Evolutionary conservation across 257 asterid genomes (phyloP).

Genomic region (Solanum clarkiae): DNA sequence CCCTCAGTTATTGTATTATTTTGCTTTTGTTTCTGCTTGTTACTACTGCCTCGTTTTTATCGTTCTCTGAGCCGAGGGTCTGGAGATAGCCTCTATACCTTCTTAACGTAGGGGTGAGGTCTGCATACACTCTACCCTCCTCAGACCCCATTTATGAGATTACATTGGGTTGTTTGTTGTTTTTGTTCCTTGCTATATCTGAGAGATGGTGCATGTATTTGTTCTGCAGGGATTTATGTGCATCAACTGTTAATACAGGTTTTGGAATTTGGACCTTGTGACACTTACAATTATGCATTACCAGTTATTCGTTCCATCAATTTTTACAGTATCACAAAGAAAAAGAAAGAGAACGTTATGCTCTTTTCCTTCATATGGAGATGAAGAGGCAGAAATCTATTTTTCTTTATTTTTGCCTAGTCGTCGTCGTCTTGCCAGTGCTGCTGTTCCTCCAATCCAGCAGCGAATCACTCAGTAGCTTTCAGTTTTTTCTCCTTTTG

Average conservation of each 20-base stretch:
- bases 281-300: background rate
- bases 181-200: background rate
- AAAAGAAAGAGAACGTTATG: background rate
- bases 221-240: constrained; percentile 3
- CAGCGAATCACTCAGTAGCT: background rate
- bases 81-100: background rate
- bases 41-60: background rate
- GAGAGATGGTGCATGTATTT: constrained; percentile 13
- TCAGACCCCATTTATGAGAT: background rate
- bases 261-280: background rate
- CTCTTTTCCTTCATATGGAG: background rate
- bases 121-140: background rate
- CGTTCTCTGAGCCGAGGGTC: background rate
- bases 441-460: background rate
- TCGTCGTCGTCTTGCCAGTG: constrained; percentile 3
- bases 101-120: background rate
- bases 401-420: constrained; percentile 34
- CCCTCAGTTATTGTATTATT: background rate
- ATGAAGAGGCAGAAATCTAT: constrained; percentile 23
- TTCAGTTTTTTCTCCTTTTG: background rate
- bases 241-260: background rate
- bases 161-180: background rate
- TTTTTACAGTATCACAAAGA: background rate
- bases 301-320: background rate
- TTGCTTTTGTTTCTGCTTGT: background rate